Conservation (phyloP, 2,329 filamentous ascomycete genomes). For the Botrytis squamosa region DNA sequence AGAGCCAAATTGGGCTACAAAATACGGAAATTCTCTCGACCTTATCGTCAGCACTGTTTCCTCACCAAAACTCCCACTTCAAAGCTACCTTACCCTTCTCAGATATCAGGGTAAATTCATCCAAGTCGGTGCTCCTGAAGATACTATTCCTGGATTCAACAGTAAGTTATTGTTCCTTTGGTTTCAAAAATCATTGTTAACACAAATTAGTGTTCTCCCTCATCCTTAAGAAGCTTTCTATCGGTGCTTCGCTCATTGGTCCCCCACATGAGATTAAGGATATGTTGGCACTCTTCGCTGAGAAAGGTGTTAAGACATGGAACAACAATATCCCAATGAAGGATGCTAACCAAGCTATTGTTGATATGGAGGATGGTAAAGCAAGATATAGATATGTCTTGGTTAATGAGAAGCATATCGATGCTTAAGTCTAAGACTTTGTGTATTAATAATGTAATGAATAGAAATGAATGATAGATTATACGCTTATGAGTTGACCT, state of each 20-base stretch:
- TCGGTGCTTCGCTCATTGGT: constrained; percentile 44
- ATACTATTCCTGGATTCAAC: constrained; percentile 51
- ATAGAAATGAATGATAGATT: not conserved
- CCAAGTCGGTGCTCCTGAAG: constrained; percentile 66
- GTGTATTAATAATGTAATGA: not conserved
- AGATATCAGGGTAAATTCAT: constrained; percentile 60
- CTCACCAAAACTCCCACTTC: constrained; percentile 58
- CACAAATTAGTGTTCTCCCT: constrained; percentile 47
- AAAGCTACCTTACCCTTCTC: constrained; percentile 60
- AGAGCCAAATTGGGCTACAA: constrained; percentile 59
- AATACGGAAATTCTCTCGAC: constrained; percentile 52
- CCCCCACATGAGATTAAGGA: constrained; percentile 55
- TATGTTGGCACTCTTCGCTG: constrained; percentile 60
- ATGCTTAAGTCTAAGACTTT: not conserved
- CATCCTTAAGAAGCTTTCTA: constrained; percentile 53
- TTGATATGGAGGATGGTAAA: constrained; percentile 58
- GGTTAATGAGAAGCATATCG: constrained; percentile 42
- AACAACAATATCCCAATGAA: constrained; percentile 55
- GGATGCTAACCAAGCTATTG: constrained; percentile 55
- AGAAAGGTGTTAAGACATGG: constrained; percentile 58
- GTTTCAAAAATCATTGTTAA: not conserved
- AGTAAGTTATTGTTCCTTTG: constrained; percentile 29
- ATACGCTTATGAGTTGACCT: not conserved
- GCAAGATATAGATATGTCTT: constrained; percentile 52
- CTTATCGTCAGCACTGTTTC: constrained; percentile 60